These are phyloP conservation scores for Zymoseptoria pseudotritici DNA, from an alignment of 2,329 filamentous ascomycete genomes.

Conservation along the genomic window DNA sequence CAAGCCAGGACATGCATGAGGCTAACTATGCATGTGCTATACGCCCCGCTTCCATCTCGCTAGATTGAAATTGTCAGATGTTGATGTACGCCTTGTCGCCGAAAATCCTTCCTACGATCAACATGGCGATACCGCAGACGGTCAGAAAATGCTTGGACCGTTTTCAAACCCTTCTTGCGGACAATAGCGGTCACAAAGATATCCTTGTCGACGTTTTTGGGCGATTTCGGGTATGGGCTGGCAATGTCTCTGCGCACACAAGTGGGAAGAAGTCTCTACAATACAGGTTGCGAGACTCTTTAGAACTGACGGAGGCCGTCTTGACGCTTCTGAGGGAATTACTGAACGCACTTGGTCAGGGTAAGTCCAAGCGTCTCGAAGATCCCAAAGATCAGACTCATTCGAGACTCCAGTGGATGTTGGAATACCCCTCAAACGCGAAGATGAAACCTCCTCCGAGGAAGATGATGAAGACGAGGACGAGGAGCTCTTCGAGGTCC, in stretches of 20 bases:
- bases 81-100: too few species aligned
- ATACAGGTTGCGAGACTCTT: constrained; percentile 28
- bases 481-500: background rate
- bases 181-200: background rate
- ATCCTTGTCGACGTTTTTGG: constrained; percentile 22
- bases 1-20: background rate
- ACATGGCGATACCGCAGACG: background rate
- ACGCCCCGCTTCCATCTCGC: background rate
- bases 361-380: background rate
- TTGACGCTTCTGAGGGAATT: background rate
- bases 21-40: background rate
- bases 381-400: background rate
- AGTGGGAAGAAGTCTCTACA: constrained; percentile 28
- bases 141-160: background rate
- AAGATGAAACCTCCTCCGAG: too few species aligned
- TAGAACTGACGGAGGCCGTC: constrained; percentile 13
- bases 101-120: background rate
- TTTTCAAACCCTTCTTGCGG: background rate
- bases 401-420: too few species aligned
- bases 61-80: too few species aligned
- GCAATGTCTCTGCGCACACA: constrained; percentile 30
- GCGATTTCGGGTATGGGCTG: constrained; percentile 29
- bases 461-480: background rate
- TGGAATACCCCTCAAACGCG: too few species aligned
- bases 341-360: background rate